Evolutionary conservation across 177 flowering plant species (phyloP).

Genomic region (Vitis hybrid): DNA sequence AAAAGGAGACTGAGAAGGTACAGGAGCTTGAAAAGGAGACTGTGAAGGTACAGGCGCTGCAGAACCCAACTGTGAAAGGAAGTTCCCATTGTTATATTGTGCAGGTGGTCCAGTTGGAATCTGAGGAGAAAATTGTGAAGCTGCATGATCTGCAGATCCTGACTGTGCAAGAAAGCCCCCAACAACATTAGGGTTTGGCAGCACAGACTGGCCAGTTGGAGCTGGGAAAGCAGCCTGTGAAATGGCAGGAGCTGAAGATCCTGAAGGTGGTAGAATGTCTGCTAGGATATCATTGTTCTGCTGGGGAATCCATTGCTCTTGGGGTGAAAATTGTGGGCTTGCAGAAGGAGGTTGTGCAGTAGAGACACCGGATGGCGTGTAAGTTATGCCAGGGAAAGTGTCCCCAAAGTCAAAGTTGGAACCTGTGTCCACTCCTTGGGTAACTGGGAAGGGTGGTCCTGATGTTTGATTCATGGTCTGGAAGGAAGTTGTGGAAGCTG

Average conservation of each 20-base stretch:
- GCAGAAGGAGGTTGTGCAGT: conserved; percentile 38
- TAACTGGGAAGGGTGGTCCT: conserved; percentile 29
- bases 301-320: conserved; percentile 30
- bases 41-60: not conserved
- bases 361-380: conserved; percentile 24
- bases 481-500: conserved; percentile 27
- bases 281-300: conserved; percentile 73
- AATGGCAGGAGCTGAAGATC: conserved; percentile 31
- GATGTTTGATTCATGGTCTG: conserved; percentile 30
- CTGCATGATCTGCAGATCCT: conserved; percentile 12
- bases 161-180: conserved; percentile 27
- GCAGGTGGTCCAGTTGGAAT: conserved; percentile 21
- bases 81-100: conserved; percentile 15
- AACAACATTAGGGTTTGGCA: conserved; percentile 22
- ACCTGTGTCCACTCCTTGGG: conserved; percentile 26
- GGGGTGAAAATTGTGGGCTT: conserved; percentile 37
- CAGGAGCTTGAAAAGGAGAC: no score
- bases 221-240: conserved; percentile 37
- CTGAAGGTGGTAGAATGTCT: conserved; percentile 70
- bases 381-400: conserved; percentile 45
- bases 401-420: conserved; percentile 45
- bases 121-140: conserved; percentile 24
- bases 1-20: no score
- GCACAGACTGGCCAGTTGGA: conserved; percentile 32
- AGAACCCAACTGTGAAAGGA: conserved; percentile 20